Evolutionary conservation across 345 rosid species (phyloP).

Genomic region (Eucalyptus cloeziana): DNA sequence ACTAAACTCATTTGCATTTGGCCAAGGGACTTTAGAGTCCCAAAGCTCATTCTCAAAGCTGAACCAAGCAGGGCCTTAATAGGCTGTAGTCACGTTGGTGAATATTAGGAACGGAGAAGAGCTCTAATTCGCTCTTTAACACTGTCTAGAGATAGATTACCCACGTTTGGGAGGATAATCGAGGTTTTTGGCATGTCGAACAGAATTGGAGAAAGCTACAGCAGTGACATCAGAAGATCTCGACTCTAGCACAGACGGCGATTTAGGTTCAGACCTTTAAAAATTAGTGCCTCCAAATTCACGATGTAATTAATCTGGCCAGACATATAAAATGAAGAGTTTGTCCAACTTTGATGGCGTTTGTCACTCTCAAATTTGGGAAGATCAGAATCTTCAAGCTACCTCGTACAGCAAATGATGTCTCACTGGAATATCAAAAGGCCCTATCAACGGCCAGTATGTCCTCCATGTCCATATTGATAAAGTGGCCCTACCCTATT

Average conservation of each 20-base stretch:
- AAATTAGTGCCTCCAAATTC: background rate
- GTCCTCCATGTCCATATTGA: background rate
- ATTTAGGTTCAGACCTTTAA: background rate
- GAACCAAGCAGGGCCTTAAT: background rate
- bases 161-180: background rate
- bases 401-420: background rate
- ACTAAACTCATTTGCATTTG: too few relatives aligned
- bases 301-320: background rate
- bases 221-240: background rate
- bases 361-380: background rate
- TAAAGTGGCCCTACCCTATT: background rate
- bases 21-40: too few relatives aligned
- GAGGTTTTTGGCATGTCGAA: background rate
- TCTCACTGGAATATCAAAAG: background rate
- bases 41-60: too few relatives aligned
- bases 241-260: background rate
- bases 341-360: background rate
- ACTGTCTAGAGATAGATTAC: background rate
- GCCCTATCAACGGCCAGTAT: background rate
- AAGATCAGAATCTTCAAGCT: background rate
- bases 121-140: background rate
- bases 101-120: background rate
- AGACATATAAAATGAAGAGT: background rate
- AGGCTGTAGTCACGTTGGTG: background rate
- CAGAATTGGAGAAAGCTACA: background rate